phyloP scores from a whole-genome alignment of 2,329 filamentous ascomycete genomes.

The Colletotrichum tropicale region DNA sequence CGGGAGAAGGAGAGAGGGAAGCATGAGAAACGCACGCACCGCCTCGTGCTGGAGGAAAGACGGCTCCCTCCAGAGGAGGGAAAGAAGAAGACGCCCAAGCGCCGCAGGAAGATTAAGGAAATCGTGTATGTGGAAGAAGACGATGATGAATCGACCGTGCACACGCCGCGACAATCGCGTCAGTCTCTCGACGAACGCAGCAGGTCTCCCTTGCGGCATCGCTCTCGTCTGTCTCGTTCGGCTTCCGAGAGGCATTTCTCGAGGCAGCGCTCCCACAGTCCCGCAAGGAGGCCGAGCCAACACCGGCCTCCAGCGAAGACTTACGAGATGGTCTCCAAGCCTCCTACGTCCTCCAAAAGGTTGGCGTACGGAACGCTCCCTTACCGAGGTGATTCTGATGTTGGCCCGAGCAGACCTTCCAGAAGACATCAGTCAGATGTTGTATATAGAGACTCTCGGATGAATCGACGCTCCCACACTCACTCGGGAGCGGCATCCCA shows the following conservation, averaged over 20 bases:
- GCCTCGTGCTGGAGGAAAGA: slow-evolving; percentile 9
- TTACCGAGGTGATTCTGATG: neutral
- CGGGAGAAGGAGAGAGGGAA: slow-evolving; percentile 1
- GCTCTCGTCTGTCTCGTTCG: slow-evolving; percentile 15
- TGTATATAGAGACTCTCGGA: slow-evolving; percentile 4
- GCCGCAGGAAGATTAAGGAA: slow-evolving; percentile 10
- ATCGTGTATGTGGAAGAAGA: slow-evolving; percentile 13
- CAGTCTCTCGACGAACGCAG: slow-evolving; percentile 5
- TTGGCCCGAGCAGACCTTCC: neutral
- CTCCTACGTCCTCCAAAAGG: slow-evolving; percentile 7
- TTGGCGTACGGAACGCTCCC: neutral
- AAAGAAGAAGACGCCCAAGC: neutral
- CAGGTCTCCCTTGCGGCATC: slow-evolving; percentile 7
- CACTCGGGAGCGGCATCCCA: slow-evolving; percentile 15
- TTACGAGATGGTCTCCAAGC: neutral
- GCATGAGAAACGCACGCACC: neutral
- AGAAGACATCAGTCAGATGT: slow-evolving; percentile 5
- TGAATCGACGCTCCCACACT: slow-evolving; percentile 15
- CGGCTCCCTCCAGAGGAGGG: slow-evolving; percentile 21
- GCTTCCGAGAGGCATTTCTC: slow-evolving; percentile 12
- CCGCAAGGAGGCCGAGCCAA: neutral
- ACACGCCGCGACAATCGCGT: neutral
- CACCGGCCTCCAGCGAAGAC: neutral
- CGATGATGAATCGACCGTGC: slow-evolving; percentile 2
- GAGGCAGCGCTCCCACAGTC: slow-evolving; percentile 1